Conservation (phyloP, 2,329 filamentous ascomycete genomes). For the Eutypa lata region DNA sequence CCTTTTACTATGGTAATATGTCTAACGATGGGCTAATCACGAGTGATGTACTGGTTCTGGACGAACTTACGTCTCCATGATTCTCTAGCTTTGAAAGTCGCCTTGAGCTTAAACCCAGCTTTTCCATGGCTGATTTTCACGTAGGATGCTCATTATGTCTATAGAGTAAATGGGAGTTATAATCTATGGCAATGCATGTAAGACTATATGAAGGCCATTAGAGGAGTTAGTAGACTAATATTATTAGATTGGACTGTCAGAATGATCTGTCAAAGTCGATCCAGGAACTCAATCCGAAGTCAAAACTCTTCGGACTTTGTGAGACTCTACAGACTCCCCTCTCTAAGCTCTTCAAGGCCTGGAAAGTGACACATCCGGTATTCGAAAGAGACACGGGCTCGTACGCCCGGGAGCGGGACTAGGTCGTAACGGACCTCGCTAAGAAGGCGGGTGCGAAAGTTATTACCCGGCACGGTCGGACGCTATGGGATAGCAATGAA, state of each 20-base stretch:
- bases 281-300: conserved; percentile 62
- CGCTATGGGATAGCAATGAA: conserved; percentile 70
- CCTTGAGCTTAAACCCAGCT: conserved; percentile 65
- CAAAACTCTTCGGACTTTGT: conserved; percentile 68
- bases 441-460: conserved; percentile 65
- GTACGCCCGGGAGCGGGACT: conserved; percentile 65
- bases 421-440: conserved; percentile 55
- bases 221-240: conserved; percentile 3
- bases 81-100: conserved; percentile 69
- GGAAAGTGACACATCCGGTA: conserved; percentile 72
- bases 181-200: conserved; percentile 74
- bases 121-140: conserved; percentile 74
- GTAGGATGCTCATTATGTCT: conserved; percentile 80
- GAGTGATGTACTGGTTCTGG: conserved; percentile 75
- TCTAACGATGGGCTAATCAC: conserved; percentile 34
- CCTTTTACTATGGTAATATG: no score
- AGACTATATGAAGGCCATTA: conserved; percentile 11
- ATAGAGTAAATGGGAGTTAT: conserved; percentile 63
- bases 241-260: conserved; percentile 64
- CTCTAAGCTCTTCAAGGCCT: conserved; percentile 69
- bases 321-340: conserved; percentile 70
- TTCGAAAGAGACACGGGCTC: conserved; percentile 78
- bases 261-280: conserved; percentile 66
- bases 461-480: conserved; percentile 61
- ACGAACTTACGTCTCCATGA: conserved; percentile 77